Evolutionary conservation across 192 early-diverging fungal species (phyloP).

Genomic region (Umbelopsis isabellina): DNA sequence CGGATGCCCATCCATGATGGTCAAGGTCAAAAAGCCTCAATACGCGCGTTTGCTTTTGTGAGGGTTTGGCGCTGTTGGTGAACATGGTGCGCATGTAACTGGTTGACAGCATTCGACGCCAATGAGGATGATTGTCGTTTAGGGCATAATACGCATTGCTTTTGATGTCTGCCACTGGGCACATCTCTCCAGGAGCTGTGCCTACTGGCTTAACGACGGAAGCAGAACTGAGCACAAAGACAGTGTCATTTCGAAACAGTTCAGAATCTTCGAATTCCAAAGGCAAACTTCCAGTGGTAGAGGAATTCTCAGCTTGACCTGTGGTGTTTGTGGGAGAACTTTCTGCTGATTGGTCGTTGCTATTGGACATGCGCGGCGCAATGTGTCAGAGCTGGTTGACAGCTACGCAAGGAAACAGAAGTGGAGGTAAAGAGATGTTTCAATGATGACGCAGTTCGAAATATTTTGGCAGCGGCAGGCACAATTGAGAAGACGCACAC

Average conservation of each 20-base stretch:
- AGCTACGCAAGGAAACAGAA: conserved; percentile 2
- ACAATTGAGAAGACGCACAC: neutral
- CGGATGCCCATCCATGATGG: conserved; percentile 35
- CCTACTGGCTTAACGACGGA: conserved; percentile 28
- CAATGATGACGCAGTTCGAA: conserved; percentile 19
- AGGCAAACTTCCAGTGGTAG: neutral
- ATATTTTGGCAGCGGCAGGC: neutral
- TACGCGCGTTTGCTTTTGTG: conserved; percentile 8
- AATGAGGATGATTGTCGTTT: conserved; percentile 23
- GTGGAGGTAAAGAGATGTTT: conserved; percentile 12
- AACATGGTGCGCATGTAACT: conserved; percentile 34
- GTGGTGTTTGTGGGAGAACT: neutral
- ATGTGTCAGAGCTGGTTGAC: conserved; percentile 8
- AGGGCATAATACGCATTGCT: conserved; percentile 25
- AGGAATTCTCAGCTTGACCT: neutral
- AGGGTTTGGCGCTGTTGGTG: conserved; percentile 1
- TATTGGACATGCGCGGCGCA: conserved; percentile 21
- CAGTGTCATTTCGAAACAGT: conserved; percentile 18
- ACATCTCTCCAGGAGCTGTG: conserved; percentile 28
- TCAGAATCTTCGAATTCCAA: conserved; percentile 14
- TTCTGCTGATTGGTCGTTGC: conserved; percentile 20
- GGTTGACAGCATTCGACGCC: conserved; percentile 32
- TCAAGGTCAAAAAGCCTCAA: conserved; percentile 28
- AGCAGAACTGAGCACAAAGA: conserved; percentile 23
- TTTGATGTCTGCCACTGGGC: conserved; percentile 14